These are phyloP conservation scores for Calonectria honghensis DNA, from an alignment of 2,329 filamentous ascomycete genomes.

Conservation along the genomic window DNA sequence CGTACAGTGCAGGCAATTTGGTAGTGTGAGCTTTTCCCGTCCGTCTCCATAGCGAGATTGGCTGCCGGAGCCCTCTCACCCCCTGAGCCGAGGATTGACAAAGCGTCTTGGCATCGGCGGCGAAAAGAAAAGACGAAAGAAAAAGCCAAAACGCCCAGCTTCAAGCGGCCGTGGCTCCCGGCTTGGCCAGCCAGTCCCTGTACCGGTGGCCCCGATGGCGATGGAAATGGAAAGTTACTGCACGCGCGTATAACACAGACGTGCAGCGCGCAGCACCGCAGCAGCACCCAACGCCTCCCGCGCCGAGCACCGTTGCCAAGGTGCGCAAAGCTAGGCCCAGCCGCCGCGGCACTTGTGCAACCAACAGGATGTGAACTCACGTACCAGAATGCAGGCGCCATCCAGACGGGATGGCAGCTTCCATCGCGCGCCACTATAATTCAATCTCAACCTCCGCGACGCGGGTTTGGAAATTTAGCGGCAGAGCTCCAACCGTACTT, in stretches of 20 bases:
- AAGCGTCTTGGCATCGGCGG: constrained; percentile 23
- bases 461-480: background rate
- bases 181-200: constrained; percentile 45
- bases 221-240: constrained; percentile 10
- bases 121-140: background rate
- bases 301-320: constrained; percentile 24
- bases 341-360: background rate
- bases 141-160: constrained; percentile 8
- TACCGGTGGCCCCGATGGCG: constrained; percentile 26
- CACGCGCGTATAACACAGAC: constrained; percentile 2
- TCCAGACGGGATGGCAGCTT: background rate
- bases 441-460: constrained; percentile 15
- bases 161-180: constrained; percentile 38
- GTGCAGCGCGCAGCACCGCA: background rate
- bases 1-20: background rate
- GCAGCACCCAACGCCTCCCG: background rate
- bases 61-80: constrained; percentile 30
- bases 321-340: background rate
- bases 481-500: background rate
- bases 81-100: constrained; percentile 22
- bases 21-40: constrained; percentile 1
- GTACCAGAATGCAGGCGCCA: background rate
- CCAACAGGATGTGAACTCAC: background rate
- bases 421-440: constrained; percentile 15
- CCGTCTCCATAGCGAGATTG: constrained; percentile 18